A percentile compares a stretch with the other conserved stretches of the same genome.
Conservation (phyloP, 208 protist species). For the Trypanosoma mega region DNA sequence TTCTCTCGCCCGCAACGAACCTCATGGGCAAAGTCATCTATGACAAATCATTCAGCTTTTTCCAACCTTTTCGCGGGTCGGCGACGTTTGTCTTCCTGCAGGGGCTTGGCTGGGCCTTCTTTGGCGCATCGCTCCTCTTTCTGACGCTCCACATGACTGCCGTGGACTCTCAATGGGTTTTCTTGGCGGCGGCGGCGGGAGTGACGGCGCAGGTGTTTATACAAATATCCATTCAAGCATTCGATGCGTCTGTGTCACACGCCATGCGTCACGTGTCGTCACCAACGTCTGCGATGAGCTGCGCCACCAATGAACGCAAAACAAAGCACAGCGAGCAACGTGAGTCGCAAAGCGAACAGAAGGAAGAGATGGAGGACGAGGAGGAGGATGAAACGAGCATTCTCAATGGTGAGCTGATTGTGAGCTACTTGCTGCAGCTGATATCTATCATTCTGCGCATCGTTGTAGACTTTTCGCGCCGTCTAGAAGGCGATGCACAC, state of each 20-base stretch:
- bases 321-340: neutral
- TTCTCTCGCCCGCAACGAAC: conserved; percentile 61
- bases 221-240: conserved; percentile 20
- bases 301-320: neutral
- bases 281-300: too few species aligned
- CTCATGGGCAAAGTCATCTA: conserved; percentile 55
- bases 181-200: conserved; percentile 9
- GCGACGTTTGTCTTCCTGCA: conserved; percentile 64
- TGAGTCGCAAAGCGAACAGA: neutral
- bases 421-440: conserved; percentile 48
- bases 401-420: conserved; percentile 64
- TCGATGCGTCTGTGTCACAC: too few species aligned
- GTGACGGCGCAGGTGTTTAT: conserved; percentile 15
- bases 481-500: conserved; percentile 31
- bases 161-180: conserved; percentile 22
- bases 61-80: conserved; percentile 53
- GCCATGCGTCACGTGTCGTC: too few species aligned
- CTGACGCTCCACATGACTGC: conserved; percentile 50
- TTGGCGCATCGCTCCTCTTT: conserved; percentile 58
- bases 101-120: conserved; percentile 54
- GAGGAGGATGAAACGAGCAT: conserved; percentile 25
- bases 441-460: conserved; percentile 54
- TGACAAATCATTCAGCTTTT: conserved; percentile 58
- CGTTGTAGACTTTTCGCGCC: conserved; percentile 46
- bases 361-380: neutral